Base-by-base conservation (phyloP, 1,284 basidiomycete species). In the Laetiporus sulphureus region DNA sequence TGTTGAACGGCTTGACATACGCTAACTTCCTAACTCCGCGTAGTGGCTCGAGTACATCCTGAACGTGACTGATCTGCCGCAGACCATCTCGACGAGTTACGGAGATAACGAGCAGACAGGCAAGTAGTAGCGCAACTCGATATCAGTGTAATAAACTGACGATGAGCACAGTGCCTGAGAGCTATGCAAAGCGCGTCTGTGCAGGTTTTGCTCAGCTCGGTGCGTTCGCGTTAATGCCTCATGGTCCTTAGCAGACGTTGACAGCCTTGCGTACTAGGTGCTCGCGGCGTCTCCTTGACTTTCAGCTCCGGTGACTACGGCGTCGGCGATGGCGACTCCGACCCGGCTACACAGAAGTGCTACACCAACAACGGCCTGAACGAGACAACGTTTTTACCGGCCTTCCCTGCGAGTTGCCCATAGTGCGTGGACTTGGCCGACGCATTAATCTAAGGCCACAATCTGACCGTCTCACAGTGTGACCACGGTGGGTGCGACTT, bases 251-350 rank as follows among this genome's bases (percentile, higher is more conserved):
- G 16, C 32, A 11, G 11, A 33, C 16, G 11, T 10, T 29, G 8
- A 33, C 32, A 18, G 16, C 11, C 11, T 7, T 59, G 40, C 12
- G 18, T 18, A 11, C 57, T n/a, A 68, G 80, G 81, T 32, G 73
- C 69, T 13, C 72, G 80, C 4, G 85, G 85, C 29, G 66, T 78
- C 13, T 75, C 78, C 4, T 47, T 85, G 20, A 51, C 77, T 40
- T 83, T 83, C 57, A 68, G 74, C 16, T 78, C 77, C 16, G 84
- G 84, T 11, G 83, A 88, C 50, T 59, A 58, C n/a, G 84, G 84
- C 36, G 84, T 84, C 5, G 85, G 83, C 12, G 78, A 79, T 50
- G 71, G 72, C 7, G 56, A 74, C 44, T 30, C 66, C 0, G 46
- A 77, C 50, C 72, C 76, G 21, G 62, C 62, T 0, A 71, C 67